These are phyloP conservation scores for Fusarium incarnatum DNA, from an alignment of 2,329 filamentous ascomycete species.

Conservation along the genomic window DNA sequence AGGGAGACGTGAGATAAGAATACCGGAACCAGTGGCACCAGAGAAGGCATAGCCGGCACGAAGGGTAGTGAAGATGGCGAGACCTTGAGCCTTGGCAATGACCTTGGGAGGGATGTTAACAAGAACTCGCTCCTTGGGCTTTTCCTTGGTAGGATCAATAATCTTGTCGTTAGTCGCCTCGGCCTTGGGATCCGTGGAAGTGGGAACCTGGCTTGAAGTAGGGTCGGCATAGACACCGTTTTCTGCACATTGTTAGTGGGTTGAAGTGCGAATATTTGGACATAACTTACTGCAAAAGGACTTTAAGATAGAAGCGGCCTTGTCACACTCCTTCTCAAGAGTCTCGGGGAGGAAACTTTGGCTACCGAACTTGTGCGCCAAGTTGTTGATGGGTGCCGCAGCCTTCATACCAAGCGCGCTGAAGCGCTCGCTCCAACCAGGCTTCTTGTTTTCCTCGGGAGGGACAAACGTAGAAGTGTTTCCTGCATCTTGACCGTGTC, in stretches of 20 bases:
- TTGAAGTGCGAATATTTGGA: no score
- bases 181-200: slow-evolving; percentile 50
- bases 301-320: slow-evolving; percentile 84
- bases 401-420: slow-evolving; percentile 56
- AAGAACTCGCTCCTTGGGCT: slow-evolving; percentile 60
- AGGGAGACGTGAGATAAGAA: slow-evolving; percentile 70
- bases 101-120: slow-evolving; percentile 69
- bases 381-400: slow-evolving; percentile 80
- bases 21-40: slow-evolving; percentile 74
- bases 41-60: slow-evolving; percentile 74
- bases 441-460: slow-evolving; percentile 40
- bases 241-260: slow-evolving; percentile 50
- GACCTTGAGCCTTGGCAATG: slow-evolving; percentile 72
- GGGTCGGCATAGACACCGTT: slow-evolving; percentile 64
- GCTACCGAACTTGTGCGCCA: slow-evolving; percentile 83
- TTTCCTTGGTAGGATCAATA: slow-evolving; percentile 52
- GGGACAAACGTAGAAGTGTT: slow-evolving; percentile 21
- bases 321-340: slow-evolving; percentile 90
- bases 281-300: slow-evolving; percentile 81
- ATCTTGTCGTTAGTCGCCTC: slow-evolving; percentile 44
- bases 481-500: background rate
- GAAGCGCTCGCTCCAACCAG: slow-evolving; percentile 49
- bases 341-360: slow-evolving; percentile 90
- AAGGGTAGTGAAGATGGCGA: slow-evolving; percentile 79
- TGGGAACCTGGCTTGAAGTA: slow-evolving; percentile 43